These are phyloP conservation scores for Phaeosphaeria sp. DNA, from an alignment of 2,329 filamentous ascomycete genomes.

Conservation along the genomic window DNA sequence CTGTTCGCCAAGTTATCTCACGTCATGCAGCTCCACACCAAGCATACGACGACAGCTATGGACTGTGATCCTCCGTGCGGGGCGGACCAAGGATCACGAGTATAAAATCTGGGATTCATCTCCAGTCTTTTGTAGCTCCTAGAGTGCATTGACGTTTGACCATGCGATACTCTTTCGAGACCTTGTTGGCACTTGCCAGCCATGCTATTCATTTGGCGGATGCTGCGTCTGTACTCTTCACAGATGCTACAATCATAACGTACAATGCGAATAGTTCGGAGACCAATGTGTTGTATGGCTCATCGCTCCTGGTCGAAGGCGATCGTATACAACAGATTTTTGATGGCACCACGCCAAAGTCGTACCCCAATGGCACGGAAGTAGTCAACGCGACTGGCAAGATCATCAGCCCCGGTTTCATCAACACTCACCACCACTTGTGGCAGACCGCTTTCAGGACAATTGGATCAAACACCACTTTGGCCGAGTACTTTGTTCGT, in stretches of 20 bases:
- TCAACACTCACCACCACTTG: constrained; percentile 60
- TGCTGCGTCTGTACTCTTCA: constrained; percentile 4
- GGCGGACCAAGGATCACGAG: neutral
- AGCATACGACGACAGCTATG: neutral
- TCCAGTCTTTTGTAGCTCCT: neutral
- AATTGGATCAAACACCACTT: constrained; percentile 58
- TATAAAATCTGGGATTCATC: neutral
- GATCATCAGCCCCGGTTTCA: constrained; percentile 62
- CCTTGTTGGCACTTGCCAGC: neutral
- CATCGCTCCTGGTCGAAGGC: constrained; percentile 50
- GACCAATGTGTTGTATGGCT: constrained; percentile 46
- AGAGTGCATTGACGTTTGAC: neutral
- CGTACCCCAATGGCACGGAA: constrained; percentile 45
- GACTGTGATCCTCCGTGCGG: neutral
- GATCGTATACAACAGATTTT: constrained; percentile 43
- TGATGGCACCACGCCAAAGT: constrained; percentile 8
- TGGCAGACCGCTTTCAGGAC: constrained; percentile 64
- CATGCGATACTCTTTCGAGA: neutral
- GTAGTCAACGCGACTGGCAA: constrained; percentile 55
- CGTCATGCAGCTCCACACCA: neutral
- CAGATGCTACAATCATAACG: constrained; percentile 50
- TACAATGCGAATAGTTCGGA: constrained; percentile 47
- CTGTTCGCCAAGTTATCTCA: neutral
- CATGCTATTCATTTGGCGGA: neutral
- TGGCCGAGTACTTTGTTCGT: constrained; percentile 20